Evolutionary conservation across 1,284 basidiomycete species (phyloP), one percentile per base, ranked within the genome.

Genomic region (Veloboletus limbatus): DNA sequence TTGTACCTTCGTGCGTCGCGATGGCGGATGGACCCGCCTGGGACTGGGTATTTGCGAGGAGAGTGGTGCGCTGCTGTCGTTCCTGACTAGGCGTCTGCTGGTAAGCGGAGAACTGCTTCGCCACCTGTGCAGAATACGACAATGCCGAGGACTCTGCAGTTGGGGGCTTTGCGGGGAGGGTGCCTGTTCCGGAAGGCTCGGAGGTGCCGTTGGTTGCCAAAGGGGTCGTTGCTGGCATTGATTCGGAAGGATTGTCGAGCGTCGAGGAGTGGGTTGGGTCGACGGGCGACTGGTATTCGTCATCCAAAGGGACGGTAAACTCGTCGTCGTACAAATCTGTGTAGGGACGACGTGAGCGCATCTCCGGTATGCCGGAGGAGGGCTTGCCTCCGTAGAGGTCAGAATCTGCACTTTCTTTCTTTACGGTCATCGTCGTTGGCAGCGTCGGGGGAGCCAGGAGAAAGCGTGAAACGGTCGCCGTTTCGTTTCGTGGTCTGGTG

Each of bases 61-160:
- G 45, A 8, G 54, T 44, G 6, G 54, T 53, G 22, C 75, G 71
- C 49, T 77, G 77, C 49, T 81, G 77, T 30, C 82, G 76, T 53
- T 84, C 81, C 55, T 84, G 82, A 47, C 79, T 81, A 0, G 82
- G 81, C 4, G 79, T 82, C 59, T 84, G 82, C 48, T 81, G 78
- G 54, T 84, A 84, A 6, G 71, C 69, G 11, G 82, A 82, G 50
- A 85, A 85, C 58, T 85, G 82, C 48, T 81, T 78, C 8, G 81
- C 82, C n/a, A 84, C 76, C 59, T 84, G 82, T 0, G 82, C 82
- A 8, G 82, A 84, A 56, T 84, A 84, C 2, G 82, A 84, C 35
- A 65, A 4, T 10, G 47, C 43, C 21, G 43, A 11, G 26, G 55
- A 14, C 5, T 63, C 61, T 13, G 59, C 14, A 24, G 51, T 24